Percentiles rank a stretch among this genome's conserved stretches.
These are phyloP conservation scores for Vicia sativa DNA, from an alignment of 306 rosid species.

Conservation along the genomic window DNA sequence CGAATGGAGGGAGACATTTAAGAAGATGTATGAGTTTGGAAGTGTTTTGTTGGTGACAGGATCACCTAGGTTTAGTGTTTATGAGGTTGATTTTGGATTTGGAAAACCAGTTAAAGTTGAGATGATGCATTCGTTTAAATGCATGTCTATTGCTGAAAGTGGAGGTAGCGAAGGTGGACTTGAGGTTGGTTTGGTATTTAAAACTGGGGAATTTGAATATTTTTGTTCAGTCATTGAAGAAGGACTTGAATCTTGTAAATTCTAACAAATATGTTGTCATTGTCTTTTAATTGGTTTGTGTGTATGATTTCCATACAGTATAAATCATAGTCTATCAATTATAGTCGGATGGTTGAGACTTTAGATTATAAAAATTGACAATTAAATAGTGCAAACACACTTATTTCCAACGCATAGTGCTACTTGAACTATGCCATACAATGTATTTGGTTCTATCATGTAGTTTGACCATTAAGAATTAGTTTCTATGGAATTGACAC, in stretches of 20 bases:
- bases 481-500: no score
- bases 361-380: no score
- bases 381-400: no score
- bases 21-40: constrained; percentile 29
- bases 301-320: neutral
- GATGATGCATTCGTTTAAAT: constrained; percentile 41
- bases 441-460: no score
- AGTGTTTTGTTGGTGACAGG: constrained; percentile 36
- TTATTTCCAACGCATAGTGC: no score
- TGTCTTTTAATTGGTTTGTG: neutral
- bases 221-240: constrained; percentile 21
- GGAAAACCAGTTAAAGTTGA: constrained; percentile 51
- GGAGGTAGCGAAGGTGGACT: constrained; percentile 41
- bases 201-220: neutral
- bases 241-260: constrained; percentile 26
- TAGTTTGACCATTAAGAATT: no score
- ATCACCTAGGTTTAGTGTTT: constrained; percentile 45
- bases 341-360: no score
- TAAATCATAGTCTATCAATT: no score
- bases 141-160: constrained; percentile 48
- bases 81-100: constrained; percentile 51
- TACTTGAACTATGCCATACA: no score
- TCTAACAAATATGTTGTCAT: neutral
- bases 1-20: constrained; percentile 39
- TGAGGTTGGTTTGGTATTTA: constrained; percentile 44